Evolutionary conservation across 306 rosid genomes (phyloP), one percentile per base, ranked within the genome.

Genomic region (Aeschynomene evenia): DNA sequence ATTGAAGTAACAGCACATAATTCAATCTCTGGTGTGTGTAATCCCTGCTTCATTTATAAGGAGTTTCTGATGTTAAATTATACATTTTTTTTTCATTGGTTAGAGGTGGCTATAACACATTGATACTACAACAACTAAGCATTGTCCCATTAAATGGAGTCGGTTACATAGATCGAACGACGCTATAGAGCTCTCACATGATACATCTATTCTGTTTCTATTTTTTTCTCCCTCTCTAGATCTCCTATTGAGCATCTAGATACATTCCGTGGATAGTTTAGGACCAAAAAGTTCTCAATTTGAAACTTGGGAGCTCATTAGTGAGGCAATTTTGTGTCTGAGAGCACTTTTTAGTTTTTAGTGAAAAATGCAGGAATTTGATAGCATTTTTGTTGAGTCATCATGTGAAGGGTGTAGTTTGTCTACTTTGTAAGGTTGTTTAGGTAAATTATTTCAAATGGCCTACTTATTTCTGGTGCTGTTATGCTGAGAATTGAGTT

Each of bases 11-110:
- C 9, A 13, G 34, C 50, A 15, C 6, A 31, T 20, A 59, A 39
- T 56, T 79, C 63, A 9, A 49, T 58, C 45, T 63, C 63, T 58
- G 40, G 66, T 71, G 58, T 26, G 60, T 66, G 49, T 48, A 3
- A 18, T 50, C 0, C 55, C 40, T n/a, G n/a, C n/a, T 46, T 75
- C 39, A 20, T n/a, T 66, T 43, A 2, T 50, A 29, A 57, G 12
- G 60, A 54, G 33, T 31, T 56, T 54, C 23, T 75, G 54, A 29
- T 16, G 5, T 57, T 70, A 75, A 11, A 50, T 65, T 71, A 11
- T 51, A 65, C 60, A 36, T 8, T 60, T 59, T 72, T 34, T 8
- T 60, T 59, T 72, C 54, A 23, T 22, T 39, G 55, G 57, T 69
- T 61, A 51, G 57, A 33, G 57, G 51, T 51, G 11, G 36, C 13